Evolutionary conservation across 1,284 basidiomycete species (phyloP).

Genomic region (Fistulina hepatica): DNA sequence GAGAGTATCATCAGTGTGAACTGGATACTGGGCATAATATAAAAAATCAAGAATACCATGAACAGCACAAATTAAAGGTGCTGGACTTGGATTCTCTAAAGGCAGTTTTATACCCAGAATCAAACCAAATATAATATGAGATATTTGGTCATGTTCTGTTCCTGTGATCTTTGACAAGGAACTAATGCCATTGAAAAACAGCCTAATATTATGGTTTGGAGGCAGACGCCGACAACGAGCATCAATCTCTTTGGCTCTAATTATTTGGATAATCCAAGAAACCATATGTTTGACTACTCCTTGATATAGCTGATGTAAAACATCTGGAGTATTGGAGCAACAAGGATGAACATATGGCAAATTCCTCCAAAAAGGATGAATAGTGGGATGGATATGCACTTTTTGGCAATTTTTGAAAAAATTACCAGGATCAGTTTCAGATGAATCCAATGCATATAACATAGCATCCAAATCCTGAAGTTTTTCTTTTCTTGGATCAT

Average conservation of each 20-base stretch:
- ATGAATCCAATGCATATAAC: conserved; percentile 10
- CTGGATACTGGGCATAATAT: conserved; percentile 20
- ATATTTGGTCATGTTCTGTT: conserved; percentile 22
- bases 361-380: conserved; percentile 28
- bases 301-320: conserved; percentile 32
- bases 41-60: conserved; percentile 20
- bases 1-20: conserved; percentile 19
- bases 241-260: conserved; percentile 18
- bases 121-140: conserved; percentile 21
- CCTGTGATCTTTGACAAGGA: conserved; percentile 19
- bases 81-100: no score
- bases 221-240: conserved; percentile 10
- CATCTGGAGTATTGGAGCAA: conserved; percentile 28
- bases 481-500: no score
- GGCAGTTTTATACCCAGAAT: no score
- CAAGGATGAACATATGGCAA: conserved; percentile 28
- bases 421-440: no score
- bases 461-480: conserved; percentile 9
- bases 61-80: conserved; percentile 11
- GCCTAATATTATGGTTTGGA: conserved; percentile 14
- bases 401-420: no score
- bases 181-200: conserved; percentile 23
- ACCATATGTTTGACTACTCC: conserved; percentile 23
- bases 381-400: no score
- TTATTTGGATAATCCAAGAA: conserved; percentile 16